These are phyloP conservation scores for Trichoderma aggressivum DNA, from an alignment of 2,329 filamentous ascomycete genomes.

Conservation along the genomic window DNA sequence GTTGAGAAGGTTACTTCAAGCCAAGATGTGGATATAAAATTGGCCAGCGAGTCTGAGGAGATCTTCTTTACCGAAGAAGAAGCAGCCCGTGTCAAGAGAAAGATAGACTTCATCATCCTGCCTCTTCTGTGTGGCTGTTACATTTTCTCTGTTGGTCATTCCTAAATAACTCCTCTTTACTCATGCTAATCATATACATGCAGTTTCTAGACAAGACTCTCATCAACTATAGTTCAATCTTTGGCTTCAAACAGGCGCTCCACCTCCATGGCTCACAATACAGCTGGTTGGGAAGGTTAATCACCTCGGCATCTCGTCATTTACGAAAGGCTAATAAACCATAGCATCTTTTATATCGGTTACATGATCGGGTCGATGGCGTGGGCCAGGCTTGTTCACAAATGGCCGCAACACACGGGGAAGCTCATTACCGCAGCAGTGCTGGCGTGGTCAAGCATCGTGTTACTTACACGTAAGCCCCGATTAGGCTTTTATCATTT, in stretches of 20 bases:
- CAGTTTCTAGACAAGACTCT: not conserved
- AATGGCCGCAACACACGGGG: not conserved
- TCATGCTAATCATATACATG: not conserved
- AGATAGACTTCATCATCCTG: not conserved
- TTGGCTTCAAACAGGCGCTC: not conserved
- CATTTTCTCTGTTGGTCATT: not conserved
- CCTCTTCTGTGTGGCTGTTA: not conserved
- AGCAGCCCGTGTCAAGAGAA: not conserved
- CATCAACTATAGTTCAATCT: not conserved
- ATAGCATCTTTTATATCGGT: not conserved
- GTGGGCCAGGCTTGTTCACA: not conserved
- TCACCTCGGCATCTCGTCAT: not conserved
- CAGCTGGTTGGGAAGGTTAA: not conserved
- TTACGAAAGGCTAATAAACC: not conserved
- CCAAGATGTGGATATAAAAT: not conserved
- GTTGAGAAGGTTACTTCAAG: not conserved
- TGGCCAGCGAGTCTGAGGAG: not conserved
- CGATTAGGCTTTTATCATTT: accelerated
- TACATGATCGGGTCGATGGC: not conserved
- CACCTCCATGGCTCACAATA: not conserved
- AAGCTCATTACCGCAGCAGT: not conserved
- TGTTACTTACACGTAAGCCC: not conserved
- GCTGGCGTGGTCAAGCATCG: not conserved
- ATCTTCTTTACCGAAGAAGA: not conserved
- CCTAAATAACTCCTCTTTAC: not conserved